Evolutionary conservation across 78 protist species (phyloP), one percentile per base, ranked within the genome.

Genomic region (Dictyostelium firmibasis): DNA sequence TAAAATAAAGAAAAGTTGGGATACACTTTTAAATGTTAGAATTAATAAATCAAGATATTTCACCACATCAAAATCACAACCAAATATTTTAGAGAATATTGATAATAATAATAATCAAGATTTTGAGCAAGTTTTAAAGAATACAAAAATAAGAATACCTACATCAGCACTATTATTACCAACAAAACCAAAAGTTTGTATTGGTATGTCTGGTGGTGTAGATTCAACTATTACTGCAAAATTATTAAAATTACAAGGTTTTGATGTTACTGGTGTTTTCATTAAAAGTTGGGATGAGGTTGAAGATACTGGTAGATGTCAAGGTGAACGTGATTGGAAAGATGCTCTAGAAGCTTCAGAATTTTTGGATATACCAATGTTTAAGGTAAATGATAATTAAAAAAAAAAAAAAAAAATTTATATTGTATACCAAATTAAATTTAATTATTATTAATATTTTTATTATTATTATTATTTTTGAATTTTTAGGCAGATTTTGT

Each of bases 281-380:
- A 97, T 97, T 86, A 74, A 92, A 31, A 97, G 96, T 62, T 97
- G 98, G 97, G 96, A 96, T 84, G 96, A 79, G 25, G 41, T 50
- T 92, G 98, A 97, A 36, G 96, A 91, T 77, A 33, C 67, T 3
- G 98, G 97, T 36, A 86, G 85, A 35, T 92, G 96, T 20, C 50
- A 96, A 38, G 86, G 95, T 20, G 97, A 95, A 41, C 60, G 38
- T 10, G 98, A 97, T 44, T 85, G 25, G 16, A 44, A 25, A 18
- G 97, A 96, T 64, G 97, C 95, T 3, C 29, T 4, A 13, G 75
- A 38, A 0, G 95, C 93, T 6, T 96, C 98, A 69, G 10, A 84
- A 9, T 86, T 38, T 3, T 92, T 97, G 13, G 91, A 92, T 76
- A 94, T 97, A 41, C 93, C 92, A 33, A 62, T 93, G 43, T 81